A percentile compares a stretch with the other conserved stretches of the same genome.
Evolutionary conservation across 2,329 filamentous ascomycete species (phyloP).

Genomic region (Colletotrichum eremochloae): DNA sequence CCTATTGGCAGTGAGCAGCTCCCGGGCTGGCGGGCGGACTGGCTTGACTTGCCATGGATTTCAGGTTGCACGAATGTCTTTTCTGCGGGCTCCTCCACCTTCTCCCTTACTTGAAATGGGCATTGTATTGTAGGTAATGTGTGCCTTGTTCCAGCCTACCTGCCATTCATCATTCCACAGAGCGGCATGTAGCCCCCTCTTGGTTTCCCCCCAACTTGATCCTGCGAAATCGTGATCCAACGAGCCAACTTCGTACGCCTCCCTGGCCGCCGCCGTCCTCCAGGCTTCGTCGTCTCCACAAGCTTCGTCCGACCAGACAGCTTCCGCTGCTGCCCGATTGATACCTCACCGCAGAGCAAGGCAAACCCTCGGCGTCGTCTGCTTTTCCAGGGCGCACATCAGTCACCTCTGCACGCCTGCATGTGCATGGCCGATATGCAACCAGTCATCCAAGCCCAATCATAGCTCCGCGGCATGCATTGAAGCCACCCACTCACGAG

Average conservation of each 20-base stretch:
- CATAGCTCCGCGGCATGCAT: slow-evolving; percentile 37
- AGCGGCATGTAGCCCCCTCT: slow-evolving; percentile 4
- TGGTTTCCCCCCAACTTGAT: background rate
- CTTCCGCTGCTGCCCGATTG: slow-evolving; percentile 43
- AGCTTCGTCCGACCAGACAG: slow-evolving; percentile 27
- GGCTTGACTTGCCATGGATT: background rate
- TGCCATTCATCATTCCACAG: background rate
- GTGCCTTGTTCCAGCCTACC: background rate
- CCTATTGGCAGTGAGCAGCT: slow-evolving; percentile 17
- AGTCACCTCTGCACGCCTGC: slow-evolving; percentile 36
- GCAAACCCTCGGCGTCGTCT: slow-evolving; percentile 30
- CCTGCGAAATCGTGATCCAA: slow-evolving; percentile 11
- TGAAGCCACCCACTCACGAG: slow-evolving; percentile 37
- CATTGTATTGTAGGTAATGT: background rate
- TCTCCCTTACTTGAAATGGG: background rate
- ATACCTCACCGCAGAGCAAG: slow-evolving; percentile 36
- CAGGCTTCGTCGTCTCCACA: slow-evolving; percentile 11
- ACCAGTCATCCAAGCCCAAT: slow-evolving; percentile 41
- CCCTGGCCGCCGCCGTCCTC: background rate
- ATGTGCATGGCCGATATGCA: slow-evolving; percentile 40
- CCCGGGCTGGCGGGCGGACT: background rate
- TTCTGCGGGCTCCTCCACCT: background rate
- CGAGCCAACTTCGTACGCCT: background rate
- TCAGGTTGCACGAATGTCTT: slow-evolving; percentile 8
- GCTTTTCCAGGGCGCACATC: slow-evolving; percentile 39